Evolutionary conservation across 2,329 filamentous ascomycete species (phyloP).

Genomic region (Domatiomyces globalis): DNA sequence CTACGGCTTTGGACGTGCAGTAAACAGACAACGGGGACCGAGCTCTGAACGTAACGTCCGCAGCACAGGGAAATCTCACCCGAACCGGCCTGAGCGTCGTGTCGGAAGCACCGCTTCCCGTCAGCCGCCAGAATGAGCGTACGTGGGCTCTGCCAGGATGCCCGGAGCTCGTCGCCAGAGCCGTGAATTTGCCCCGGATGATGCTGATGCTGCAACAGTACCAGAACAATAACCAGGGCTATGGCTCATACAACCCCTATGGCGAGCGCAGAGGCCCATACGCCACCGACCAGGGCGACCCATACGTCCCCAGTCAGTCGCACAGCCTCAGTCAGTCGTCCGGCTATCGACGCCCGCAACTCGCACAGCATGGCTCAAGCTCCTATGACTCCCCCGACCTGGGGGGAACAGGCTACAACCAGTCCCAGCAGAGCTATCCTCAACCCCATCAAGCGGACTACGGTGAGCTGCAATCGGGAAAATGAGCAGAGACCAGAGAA

Average conservation of each 20-base stretch:
- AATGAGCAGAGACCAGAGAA: background rate
- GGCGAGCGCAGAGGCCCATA: slow-evolving; percentile 14
- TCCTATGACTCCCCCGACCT: slow-evolving; percentile 24
- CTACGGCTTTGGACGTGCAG: too few species aligned
- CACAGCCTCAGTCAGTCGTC: too few species aligned
- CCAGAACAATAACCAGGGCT: slow-evolving; percentile 6
- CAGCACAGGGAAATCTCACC: background rate
- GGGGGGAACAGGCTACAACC: slow-evolving; percentile 38
- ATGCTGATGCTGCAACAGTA: slow-evolving; percentile 3
- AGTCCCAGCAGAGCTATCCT: background rate
- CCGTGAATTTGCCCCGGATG: background rate
- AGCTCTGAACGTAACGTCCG: too few species aligned
- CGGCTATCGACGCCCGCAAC: slow-evolving; percentile 19
- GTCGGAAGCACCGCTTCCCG: background rate
- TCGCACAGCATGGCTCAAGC: slow-evolving; percentile 21
- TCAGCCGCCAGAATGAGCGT: background rate
- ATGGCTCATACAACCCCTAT: slow-evolving; percentile 24
- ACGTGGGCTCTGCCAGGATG: background rate
- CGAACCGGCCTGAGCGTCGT: background rate
- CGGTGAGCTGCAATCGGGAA: slow-evolving; percentile 10
- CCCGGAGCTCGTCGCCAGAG: background rate
- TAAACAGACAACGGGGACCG: too few species aligned
- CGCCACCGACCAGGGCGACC: slow-evolving; percentile 17
- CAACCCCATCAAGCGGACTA: slow-evolving; percentile 15
- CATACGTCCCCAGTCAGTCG: too few species aligned